Percentiles rank a stretch among this genome's conserved stretches.
phyloP scores from a whole-genome alignment of 2,329 filamentous ascomycete genomes.

The Colletotrichum truncatum region DNA sequence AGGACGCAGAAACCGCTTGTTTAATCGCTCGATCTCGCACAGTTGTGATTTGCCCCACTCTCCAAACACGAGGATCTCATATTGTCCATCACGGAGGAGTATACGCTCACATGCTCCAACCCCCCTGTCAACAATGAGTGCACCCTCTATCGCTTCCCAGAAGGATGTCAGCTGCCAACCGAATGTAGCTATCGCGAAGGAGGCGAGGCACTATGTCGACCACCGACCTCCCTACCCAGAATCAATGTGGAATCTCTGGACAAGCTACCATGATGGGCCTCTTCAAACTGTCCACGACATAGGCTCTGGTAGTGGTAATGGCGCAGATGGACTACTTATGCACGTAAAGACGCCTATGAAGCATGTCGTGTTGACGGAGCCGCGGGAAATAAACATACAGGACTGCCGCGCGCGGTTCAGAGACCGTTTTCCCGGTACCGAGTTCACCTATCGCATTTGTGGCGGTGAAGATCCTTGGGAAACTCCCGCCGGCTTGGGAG shows the following conservation, averaged over 20 bases:
- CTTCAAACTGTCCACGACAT: conserved; percentile 8
- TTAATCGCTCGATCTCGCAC: background rate
- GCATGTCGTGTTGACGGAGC: conserved; percentile 17
- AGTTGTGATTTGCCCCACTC: background rate
- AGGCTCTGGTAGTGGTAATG: conserved; percentile 5
- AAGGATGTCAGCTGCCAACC: background rate
- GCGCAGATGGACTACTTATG: conserved; percentile 1
- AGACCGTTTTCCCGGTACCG: background rate
- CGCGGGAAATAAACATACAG: background rate
- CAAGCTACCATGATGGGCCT: conserved; percentile 3
- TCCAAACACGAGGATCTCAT: background rate
- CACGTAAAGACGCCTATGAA: background rate
- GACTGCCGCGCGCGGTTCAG: conserved; percentile 6
- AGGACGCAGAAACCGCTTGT: background rate
- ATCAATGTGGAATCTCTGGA: conserved; percentile 21
- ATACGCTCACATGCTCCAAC: background rate
- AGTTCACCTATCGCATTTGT: conserved; percentile 1
- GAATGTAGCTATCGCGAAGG: conserved; percentile 1
- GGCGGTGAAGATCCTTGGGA: conserved; percentile 7
- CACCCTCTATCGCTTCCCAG: background rate
- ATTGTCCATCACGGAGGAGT: background rate
- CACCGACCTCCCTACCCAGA: conserved; percentile 16
- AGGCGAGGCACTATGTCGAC: conserved; percentile 16
- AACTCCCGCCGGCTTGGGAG: background rate
- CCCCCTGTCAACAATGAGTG: conserved; percentile 9